Evolutionary conservation across 306 rosid species (phyloP), one percentile per base, ranked within the genome.

Genomic region (Geum urbanum): DNA sequence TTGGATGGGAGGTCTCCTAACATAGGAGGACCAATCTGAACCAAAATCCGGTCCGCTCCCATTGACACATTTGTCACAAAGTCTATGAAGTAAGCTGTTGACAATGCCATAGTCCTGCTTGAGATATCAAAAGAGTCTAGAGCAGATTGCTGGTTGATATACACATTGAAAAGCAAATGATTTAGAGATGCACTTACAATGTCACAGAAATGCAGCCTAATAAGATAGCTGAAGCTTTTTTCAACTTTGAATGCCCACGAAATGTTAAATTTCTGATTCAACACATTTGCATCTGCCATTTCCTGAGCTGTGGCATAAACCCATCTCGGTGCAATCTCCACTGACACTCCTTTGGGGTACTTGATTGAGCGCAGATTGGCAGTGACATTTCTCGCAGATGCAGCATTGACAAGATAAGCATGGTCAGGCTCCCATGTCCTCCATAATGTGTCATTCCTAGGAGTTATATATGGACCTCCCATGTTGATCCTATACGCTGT

Each of bases 271-370:
- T 64, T 80, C 78, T 80, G 84, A 9, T 69, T 49, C 47, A 66
- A 57, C 48, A 80, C 81, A 57, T 72, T 63, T 57, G 84, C 84
- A 40, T 76, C 78, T 1, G 78, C 84, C 84, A 76, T 80, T 56
- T 76, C 81, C 63, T 80, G 84, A 51, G 84, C 84, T 41, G 81
- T 76, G 7, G 84, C 48, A 43, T 80, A 80, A 67, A 76, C 72
- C 75, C 72, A 80, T 48, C 63, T 72, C 4, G 84, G 78, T 22
- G 84, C 84, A 72, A 63, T 72, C 59, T 80, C 81, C 0, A 45
- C 45, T 0, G 78, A 80, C 1, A 72, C 80, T 45, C 81, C 84
- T 41, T 63, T 24, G 20, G 48, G 75, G 81, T 67, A 72, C 12
- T 72, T 76, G 6, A 80, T 66, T n/a, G 37, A 72, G 18, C 69